Base-by-base conservation (phyloP, 2,329 filamentous ascomycete species). In the Mariannaea elegans region DNA sequence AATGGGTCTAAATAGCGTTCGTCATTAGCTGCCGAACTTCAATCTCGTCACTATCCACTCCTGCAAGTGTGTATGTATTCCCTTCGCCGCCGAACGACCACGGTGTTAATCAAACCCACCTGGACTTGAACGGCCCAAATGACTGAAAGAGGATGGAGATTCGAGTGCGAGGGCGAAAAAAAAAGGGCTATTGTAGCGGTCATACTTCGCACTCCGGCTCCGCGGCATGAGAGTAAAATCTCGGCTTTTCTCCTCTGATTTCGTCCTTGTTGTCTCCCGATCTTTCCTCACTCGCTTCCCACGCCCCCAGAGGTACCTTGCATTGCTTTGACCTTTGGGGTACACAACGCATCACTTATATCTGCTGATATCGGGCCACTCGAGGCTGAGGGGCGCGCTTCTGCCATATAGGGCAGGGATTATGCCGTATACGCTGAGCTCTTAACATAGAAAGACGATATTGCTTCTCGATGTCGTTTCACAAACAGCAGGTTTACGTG, bases 121-220 rank as follows among this genome's bases (percentile, higher is more conserved):
- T 65, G 56, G 63, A 54, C 61, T 54, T 61, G 66, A 34, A 61
- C 16, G 50, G 39, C 57, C 58, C 42, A 36, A 31, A 65, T 44
- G 38, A 36, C 58, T 44, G 9, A 31, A 36, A 36, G 2, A 18
- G 36, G 41, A 52, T 44, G 13, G 27, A 23, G 3, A 13, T 27
- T 14, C 6, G 34, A 38, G 31, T 18, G 27, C 32, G 41, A 52
- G 27, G n/a, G n/a, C n/a, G n/a, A 45, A 47, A 8, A 12, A 41
- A 27, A 24, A 38, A 39, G 29, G 16, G 47, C 14, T 29, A 47
- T 41, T 38, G 41, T 34, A 47, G 31, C 21, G 10, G 19, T 23
- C 29, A 18, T 36, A 14, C 39, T 23, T 41, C 19, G 16, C 45
- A 19, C 39, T 8, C 47, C 47, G 55, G 52, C 32, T 57, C 55